phyloP scores from a whole-genome alignment of 805 yeast genomes.

The Pichia gijzeniarum region DNA sequence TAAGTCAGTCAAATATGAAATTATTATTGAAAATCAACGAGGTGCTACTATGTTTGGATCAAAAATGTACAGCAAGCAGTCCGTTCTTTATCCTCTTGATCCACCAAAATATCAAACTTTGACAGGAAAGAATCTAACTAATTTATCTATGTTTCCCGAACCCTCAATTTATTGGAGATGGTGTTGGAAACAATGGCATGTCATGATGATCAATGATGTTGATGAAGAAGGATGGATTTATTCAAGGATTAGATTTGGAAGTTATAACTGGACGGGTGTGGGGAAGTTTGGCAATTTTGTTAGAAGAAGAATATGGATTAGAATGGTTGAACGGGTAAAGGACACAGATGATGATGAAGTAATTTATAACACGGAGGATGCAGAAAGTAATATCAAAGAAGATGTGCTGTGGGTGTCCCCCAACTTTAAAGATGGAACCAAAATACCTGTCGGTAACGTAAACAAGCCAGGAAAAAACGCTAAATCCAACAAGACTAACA shows the following conservation, averaged over 20 bases:
- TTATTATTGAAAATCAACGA: constrained; percentile 48
- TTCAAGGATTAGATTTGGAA: constrained; percentile 35
- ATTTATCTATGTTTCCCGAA: constrained; percentile 33
- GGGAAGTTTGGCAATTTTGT: constrained; percentile 44
- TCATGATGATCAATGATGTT: constrained; percentile 47
- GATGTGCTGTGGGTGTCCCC: not conserved
- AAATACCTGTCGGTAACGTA: too few species aligned
- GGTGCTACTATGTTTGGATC: constrained; percentile 48
- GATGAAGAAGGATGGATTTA: constrained; percentile 58
- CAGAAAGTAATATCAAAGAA: not conserved
- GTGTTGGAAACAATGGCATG: constrained; percentile 52
- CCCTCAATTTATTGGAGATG: constrained; percentile 49
- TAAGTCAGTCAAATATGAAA: constrained; percentile 27
- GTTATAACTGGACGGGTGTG: constrained; percentile 45
- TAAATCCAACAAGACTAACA: too few species aligned
- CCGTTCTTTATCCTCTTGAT: constrained; percentile 43
- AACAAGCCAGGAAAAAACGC: too few species aligned
- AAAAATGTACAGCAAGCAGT: constrained; percentile 40
- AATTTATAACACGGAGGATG: not conserved
- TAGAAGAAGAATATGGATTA: constrained; percentile 45
- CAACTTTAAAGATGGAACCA: not conserved
- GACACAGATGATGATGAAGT: not conserved
- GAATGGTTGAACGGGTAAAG: constrained; percentile 21
- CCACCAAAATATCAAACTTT: constrained; percentile 44
- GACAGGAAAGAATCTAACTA: constrained; percentile 33